Evolutionary conservation across 1,284 basidiomycete species (phyloP).

Genomic region (Somion occarium): DNA sequence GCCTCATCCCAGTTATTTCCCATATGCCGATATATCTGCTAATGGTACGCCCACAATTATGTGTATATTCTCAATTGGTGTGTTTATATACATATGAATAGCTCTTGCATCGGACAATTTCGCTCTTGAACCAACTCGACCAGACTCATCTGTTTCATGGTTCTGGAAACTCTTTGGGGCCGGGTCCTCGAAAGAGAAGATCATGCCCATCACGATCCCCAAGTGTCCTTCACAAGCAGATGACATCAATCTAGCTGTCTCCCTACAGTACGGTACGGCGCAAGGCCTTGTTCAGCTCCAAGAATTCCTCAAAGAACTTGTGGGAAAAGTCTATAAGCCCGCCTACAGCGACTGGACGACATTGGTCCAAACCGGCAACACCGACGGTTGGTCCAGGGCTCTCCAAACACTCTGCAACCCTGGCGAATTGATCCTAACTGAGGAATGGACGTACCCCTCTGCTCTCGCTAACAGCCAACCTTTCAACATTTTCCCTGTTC

Average conservation of each 20-base stretch:
- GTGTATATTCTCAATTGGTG: not conserved
- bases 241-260: constrained; percentile 58
- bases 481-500: constrained; percentile 44
- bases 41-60: constrained; percentile 26
- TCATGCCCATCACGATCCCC: constrained; percentile 50
- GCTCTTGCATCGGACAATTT: constrained; percentile 34
- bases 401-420: constrained; percentile 60
- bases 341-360: constrained; percentile 64
- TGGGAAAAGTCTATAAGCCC: constrained; percentile 60
- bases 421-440: constrained; percentile 69
- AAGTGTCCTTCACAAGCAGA: constrained; percentile 49
- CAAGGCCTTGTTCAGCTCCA: constrained; percentile 50
- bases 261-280: constrained; percentile 73
- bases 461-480: constrained; percentile 40
- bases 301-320: constrained; percentile 54
- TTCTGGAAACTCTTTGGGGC: constrained; percentile 62
- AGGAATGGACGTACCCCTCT: constrained; percentile 71
- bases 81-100: constrained; percentile 7
- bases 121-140: constrained; percentile 23
- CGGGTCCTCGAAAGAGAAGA: constrained; percentile 36
- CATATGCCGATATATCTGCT: constrained; percentile 52
- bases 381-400: constrained; percentile 66
- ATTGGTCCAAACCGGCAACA: constrained; percentile 69
- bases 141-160: constrained; percentile 46
- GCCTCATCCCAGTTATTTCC: constrained; percentile 60